These are phyloP conservation scores for Boechera stricta DNA, from an alignment of 345 rosid genomes.

Conservation along the genomic window DNA sequence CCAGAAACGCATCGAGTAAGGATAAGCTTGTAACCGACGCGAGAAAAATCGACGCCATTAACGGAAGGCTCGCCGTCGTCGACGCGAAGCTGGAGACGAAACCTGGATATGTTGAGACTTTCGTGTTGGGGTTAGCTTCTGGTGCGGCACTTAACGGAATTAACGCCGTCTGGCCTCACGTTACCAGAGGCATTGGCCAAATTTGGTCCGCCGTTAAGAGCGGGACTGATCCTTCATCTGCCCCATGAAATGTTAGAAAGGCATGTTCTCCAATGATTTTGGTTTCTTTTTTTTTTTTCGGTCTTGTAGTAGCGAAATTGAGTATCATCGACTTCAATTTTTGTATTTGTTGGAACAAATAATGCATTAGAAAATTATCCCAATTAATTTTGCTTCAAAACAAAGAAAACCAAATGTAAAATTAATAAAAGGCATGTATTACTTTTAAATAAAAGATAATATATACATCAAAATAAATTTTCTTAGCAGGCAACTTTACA, in stretches of 20 bases:
- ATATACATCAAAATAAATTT: neutral
- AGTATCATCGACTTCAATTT: conserved; percentile 14
- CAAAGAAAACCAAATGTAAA: no score
- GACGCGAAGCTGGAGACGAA: conserved; percentile 87
- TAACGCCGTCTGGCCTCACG: conserved; percentile 59
- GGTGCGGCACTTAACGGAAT: conserved; percentile 70
- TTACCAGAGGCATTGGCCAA: conserved; percentile 58
- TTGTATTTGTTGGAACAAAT: neutral
- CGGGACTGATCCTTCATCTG: conserved; percentile 56
- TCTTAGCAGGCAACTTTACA: conserved; percentile 26
- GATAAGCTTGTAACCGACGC: conserved; percentile 56
- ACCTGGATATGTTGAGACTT: conserved; percentile 71
- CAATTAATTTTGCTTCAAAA: neutral
- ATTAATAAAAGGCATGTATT: neutral
- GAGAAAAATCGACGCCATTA: conserved; percentile 67
- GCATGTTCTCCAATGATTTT: neutral
- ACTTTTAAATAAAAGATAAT: neutral
- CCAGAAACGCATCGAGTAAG: conserved; percentile 50
- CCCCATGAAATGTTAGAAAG: conserved; percentile 30
- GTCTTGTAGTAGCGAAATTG: conserved; percentile 6
- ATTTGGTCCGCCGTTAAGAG: conserved; percentile 72
- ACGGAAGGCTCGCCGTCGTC: conserved; percentile 63
- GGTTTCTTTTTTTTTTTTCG: neutral
- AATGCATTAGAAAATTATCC: neutral
- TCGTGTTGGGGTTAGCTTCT: conserved; percentile 71